phyloP scores from a whole-genome alignment of 2,329 filamentous ascomycete genomes.

The Didymella lethalis region DNA sequence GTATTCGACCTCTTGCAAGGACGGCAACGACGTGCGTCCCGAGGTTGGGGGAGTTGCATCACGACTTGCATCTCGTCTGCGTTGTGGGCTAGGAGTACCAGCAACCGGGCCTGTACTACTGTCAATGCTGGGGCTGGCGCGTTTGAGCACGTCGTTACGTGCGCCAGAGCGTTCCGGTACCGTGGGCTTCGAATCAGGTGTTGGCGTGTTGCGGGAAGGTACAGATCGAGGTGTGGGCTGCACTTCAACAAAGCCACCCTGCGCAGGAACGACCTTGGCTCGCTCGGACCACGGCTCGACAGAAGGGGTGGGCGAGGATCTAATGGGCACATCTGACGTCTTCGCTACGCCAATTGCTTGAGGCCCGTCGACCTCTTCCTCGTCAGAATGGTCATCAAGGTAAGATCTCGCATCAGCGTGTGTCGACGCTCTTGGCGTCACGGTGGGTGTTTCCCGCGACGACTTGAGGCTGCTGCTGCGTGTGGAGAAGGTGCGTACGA shows the following conservation, averaged over 20 bases:
- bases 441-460: slow-evolving; percentile 29
- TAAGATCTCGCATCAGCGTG: slow-evolving; percentile 37
- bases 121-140: slow-evolving; percentile 21
- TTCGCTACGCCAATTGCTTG: slow-evolving; percentile 54
- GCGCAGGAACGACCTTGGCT: slow-evolving; percentile 27
- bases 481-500: slow-evolving; percentile 47
- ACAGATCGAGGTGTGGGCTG: slow-evolving; percentile 34
- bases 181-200: slow-evolving; percentile 33
- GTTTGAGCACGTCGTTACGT: slow-evolving; percentile 32
- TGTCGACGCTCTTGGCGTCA: slow-evolving; percentile 26
- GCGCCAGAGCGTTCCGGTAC: slow-evolving; percentile 32
- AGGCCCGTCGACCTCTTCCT: slow-evolving; percentile 32
- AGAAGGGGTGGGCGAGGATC: slow-evolving; percentile 39
- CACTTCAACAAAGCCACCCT: slow-evolving; percentile 41
- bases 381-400: slow-evolving; percentile 41
- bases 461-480: slow-evolving; percentile 41
- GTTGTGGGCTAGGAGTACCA: slow-evolving; percentile 25
- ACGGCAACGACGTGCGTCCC: slow-evolving; percentile 37
- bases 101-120: slow-evolving; percentile 11
- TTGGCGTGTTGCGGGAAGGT: slow-evolving; percentile 38
- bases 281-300: slow-evolving; percentile 26
- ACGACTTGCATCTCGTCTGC: slow-evolving; percentile 32
- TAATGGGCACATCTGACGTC: slow-evolving; percentile 52
- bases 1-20: slow-evolving; percentile 42
- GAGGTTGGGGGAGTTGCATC: slow-evolving; percentile 33